A percentile compares a stretch with the other conserved stretches of the same genome.
Conservation (phyloP, 2,329 filamentous ascomycete species). For the Colletotrichum destructivum region DNA sequence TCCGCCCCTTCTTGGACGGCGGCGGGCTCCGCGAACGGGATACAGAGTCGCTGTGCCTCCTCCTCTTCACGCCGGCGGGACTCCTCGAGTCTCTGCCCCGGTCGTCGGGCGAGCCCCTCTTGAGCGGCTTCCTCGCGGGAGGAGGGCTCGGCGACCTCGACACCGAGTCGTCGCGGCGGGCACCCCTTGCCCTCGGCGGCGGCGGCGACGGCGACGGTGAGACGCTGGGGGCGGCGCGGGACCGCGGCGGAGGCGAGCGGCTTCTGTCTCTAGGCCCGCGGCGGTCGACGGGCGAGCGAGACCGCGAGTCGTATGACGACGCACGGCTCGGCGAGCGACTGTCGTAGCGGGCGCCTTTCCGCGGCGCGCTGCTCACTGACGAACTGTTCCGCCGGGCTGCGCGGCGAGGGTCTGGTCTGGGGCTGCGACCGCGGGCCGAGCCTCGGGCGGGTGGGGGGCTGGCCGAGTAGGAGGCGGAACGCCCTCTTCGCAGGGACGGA, state of each 20-base stretch:
- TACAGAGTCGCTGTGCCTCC: slow-evolving; percentile 43
- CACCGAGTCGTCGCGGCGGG: slow-evolving; percentile 41
- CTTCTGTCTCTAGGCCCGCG: slow-evolving; percentile 37
- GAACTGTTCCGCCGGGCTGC: slow-evolving; percentile 53
- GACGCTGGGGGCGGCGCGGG: slow-evolving; percentile 41
- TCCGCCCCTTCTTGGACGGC: slow-evolving; percentile 46
- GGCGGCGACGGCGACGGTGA: slow-evolving; percentile 33
- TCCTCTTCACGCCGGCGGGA: slow-evolving; percentile 43
- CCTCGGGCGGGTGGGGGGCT: slow-evolving; percentile 36
- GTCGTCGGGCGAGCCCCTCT: slow-evolving; percentile 21
- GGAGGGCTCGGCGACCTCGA: slow-evolving; percentile 45
- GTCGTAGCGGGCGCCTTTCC: slow-evolving; percentile 44
- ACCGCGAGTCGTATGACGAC: slow-evolving; percentile 50
- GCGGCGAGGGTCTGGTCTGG: slow-evolving; percentile 36
- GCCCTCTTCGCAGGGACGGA: slow-evolving; percentile 45
- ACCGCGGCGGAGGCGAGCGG: slow-evolving; percentile 41
- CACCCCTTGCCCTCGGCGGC: slow-evolving; percentile 44
- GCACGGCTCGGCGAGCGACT: slow-evolving; percentile 47
- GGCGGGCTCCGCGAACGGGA: slow-evolving; percentile 46
- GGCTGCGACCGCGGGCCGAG: slow-evolving; percentile 31
- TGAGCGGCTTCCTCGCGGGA: slow-evolving; percentile 25
- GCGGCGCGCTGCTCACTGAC: slow-evolving; percentile 50
- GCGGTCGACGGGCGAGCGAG: slow-evolving; percentile 42
- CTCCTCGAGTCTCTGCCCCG: slow-evolving; percentile 20
- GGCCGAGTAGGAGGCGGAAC: slow-evolving; percentile 46